These are phyloP conservation scores for Kluyveromyces aestuarii DNA, from an alignment of 805 yeast genomes.

Conservation along the genomic window DNA sequence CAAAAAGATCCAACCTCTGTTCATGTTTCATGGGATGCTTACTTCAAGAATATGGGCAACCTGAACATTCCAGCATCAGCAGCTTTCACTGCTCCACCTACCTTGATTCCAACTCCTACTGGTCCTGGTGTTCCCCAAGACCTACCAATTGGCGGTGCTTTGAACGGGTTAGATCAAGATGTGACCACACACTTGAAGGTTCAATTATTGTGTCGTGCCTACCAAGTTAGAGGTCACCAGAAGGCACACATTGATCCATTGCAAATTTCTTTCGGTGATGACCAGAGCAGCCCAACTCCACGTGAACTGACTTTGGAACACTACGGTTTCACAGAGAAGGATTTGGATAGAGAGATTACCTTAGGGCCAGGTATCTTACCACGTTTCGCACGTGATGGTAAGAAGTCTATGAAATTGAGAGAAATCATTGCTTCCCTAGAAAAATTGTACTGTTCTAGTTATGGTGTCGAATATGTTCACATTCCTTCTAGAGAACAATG, in stretches of 20 bases:
- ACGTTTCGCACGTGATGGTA: constrained; percentile 62
- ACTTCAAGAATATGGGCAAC: constrained; percentile 81
- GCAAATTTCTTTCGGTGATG: constrained; percentile 77
- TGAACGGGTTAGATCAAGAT: constrained; percentile 44
- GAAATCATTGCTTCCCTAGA: constrained; percentile 78
- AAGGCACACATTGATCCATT: constrained; percentile 95
- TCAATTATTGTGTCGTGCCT: constrained; percentile 94
- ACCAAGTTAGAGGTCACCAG: constrained; percentile 97
- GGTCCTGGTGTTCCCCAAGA: constrained; percentile 59
- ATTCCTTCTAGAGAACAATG: constrained; percentile 92
- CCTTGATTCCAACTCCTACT: constrained; percentile 70
- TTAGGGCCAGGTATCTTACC: constrained; percentile 98
- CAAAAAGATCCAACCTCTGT: constrained; percentile 80
- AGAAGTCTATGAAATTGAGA: constrained; percentile 55
- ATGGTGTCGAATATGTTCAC: constrained; percentile 94
- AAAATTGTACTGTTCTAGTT: constrained; percentile 73
- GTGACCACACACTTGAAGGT: constrained; percentile 86
- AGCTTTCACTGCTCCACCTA: constrained; percentile 90
- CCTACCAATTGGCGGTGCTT: constrained; percentile 34
- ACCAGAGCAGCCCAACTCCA: constrained; percentile 46
- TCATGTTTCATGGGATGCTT: constrained; percentile 94
- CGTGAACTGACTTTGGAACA: constrained; percentile 85
- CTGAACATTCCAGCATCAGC: constrained; percentile 57
- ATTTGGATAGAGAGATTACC: constrained; percentile 72
- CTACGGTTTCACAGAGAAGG: constrained; percentile 85